Conservation (phyloP, 1,284 basidiomycete species). For the Cutaneotrichosporon sp. region DNA sequence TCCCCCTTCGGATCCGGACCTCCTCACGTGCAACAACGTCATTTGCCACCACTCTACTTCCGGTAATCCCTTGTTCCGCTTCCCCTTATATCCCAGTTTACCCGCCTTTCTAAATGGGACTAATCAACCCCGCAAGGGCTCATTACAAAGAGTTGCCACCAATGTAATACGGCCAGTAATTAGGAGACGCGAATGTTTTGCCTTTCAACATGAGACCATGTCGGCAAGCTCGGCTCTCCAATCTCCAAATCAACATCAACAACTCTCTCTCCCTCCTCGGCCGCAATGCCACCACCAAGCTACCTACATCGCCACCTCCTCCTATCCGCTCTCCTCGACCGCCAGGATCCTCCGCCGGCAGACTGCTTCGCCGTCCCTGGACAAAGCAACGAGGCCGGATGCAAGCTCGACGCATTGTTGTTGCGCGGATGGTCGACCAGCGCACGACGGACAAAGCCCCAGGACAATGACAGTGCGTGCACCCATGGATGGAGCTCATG, state of each 20-base stretch:
- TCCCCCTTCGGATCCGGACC: too few relatives aligned
- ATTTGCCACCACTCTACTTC: too few relatives aligned
- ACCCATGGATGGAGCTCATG: neutral
- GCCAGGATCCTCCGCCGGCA: conserved; percentile 8
- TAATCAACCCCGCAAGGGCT: too few relatives aligned
- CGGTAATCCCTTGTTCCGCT: too few relatives aligned
- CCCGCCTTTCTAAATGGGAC: too few relatives aligned
- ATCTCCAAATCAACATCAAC: too few relatives aligned
- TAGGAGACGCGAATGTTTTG: conserved; percentile 2
- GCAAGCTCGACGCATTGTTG: conserved; percentile 29
- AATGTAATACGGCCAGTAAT: too few relatives aligned
- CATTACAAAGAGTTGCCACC: too few relatives aligned
- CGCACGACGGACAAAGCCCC: conserved; percentile 5
- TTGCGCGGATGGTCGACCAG: conserved; percentile 24
- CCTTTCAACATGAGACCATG: neutral
- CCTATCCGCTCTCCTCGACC: conserved; percentile 26
- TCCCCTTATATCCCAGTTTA: too few relatives aligned
- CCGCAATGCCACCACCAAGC: conserved; percentile 31
- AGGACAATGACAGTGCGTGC: conserved; percentile 24
- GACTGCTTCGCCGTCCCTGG: conserved; percentile 21
- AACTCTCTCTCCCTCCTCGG: neutral
- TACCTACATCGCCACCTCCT: conserved; percentile 31
- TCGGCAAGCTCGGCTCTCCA: neutral
- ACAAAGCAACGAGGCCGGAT: conserved; percentile 16
- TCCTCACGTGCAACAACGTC: too few relatives aligned